Evolutionary conservation across 78 protist species (phyloP).

Genomic region (Dictyostelium capitatum): DNA sequence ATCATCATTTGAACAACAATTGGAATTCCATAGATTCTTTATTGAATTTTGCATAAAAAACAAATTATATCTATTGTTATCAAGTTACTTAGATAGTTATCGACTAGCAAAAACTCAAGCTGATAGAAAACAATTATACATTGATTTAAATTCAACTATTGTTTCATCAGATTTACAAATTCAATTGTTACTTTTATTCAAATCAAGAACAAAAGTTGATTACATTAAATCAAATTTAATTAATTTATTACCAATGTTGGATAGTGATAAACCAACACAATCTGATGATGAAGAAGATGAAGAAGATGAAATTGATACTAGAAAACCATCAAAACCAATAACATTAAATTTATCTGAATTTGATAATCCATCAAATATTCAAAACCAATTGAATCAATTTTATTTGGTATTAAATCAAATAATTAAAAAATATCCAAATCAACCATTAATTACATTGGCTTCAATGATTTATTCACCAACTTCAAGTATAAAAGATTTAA

Average conservation of each 20-base stretch:
- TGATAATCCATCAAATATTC: background rate
- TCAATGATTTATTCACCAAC: conserved; percentile 55
- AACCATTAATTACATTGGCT: conserved; percentile 30
- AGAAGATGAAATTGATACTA: background rate
- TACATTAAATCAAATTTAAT: conserved; percentile 28
- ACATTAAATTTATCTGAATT: conserved; percentile 8
- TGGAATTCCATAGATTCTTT: conserved; percentile 54
- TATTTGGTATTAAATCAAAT: background rate
- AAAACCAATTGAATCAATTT: conserved; percentile 22
- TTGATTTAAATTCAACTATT: background rate
- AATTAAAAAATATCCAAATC: background rate
- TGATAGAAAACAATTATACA: conserved; percentile 17
- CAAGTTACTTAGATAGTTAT: conserved; percentile 43
- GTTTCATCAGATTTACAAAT: background rate
- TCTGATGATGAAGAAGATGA: background rate
- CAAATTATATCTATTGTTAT: conserved; percentile 12
- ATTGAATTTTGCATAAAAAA: conserved; percentile 54
- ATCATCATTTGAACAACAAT: background rate
- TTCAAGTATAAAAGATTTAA: background rate
- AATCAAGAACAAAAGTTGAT: conserved; percentile 22
- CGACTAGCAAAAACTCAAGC: background rate
- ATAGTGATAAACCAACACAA: background rate
- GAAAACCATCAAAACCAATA: background rate
- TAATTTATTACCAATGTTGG: background rate
- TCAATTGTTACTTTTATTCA: conserved; percentile 40